These are phyloP conservation scores for Torulaspora maleeae DNA, from an alignment of 805 yeast species.

Conservation along the genomic window DNA sequence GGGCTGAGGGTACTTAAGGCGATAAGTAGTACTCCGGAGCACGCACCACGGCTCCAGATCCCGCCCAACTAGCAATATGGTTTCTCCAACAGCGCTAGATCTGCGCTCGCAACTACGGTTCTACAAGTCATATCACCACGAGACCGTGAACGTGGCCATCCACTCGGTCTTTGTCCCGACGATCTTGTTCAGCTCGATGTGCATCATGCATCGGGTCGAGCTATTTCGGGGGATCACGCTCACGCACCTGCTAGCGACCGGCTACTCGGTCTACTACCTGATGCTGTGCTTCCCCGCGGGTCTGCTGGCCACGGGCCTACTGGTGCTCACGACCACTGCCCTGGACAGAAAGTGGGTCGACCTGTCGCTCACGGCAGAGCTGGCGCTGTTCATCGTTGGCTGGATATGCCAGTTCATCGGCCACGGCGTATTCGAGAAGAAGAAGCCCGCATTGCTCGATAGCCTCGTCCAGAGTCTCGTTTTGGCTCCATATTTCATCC, in stretches of 20 bases:
- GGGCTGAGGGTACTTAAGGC: not conserved
- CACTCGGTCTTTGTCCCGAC: conserved; percentile 79
- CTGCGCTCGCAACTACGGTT: conserved; percentile 47
- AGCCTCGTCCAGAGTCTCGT: conserved; percentile 80
- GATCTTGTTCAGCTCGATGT: conserved; percentile 51
- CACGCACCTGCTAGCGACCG: conserved; percentile 44
- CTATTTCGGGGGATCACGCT: conserved; percentile 35
- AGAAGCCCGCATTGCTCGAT: conserved; percentile 85
- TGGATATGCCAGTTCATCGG: conserved; percentile 89
- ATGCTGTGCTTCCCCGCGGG: conserved; percentile 52
- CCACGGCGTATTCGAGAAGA: conserved; percentile 73
- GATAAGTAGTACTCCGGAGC: not conserved
- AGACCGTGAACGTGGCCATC: conserved; percentile 60
- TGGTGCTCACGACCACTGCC: conserved; percentile 34
- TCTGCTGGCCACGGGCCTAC: conserved; percentile 39
- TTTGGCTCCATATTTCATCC: conserved; percentile 85
- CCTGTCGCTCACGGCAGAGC: conserved; percentile 21
- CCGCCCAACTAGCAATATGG: not conserved
- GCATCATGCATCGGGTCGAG: conserved; percentile 18
- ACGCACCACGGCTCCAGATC: too few species aligned
- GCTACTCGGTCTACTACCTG: conserved; percentile 56
- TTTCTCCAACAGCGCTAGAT: conserved; percentile 11
- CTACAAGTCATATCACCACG: conserved; percentile 52
- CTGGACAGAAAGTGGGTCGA: conserved; percentile 20
- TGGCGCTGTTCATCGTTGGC: conserved; percentile 44